Percentiles rank a stretch among this genome's conserved stretches.
Conservation (phyloP, 768 basidiomycete species). For the Paxillus rubicundulus region DNA sequence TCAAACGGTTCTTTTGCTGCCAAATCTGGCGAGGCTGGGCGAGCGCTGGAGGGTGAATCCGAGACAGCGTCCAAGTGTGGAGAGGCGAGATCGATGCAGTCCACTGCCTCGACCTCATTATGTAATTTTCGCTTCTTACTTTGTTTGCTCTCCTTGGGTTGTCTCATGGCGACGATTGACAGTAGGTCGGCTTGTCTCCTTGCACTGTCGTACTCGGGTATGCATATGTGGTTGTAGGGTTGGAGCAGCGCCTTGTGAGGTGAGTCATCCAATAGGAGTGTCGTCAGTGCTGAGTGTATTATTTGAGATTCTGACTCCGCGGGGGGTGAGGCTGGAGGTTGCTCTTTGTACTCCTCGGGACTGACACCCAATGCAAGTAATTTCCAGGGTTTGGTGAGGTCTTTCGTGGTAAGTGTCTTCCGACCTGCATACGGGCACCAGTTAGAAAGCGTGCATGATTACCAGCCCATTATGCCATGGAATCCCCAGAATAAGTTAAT, state of each 20-base stretch:
- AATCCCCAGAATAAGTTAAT: slow-evolving; percentile 12
- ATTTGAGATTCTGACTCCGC: background rate
- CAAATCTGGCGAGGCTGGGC: background rate
- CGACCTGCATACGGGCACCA: slow-evolving; percentile 6
- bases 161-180: slow-evolving; percentile 18
- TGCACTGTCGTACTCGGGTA: slow-evolving; percentile 59
- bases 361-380: slow-evolving; percentile 24
- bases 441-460: slow-evolving; percentile 1
- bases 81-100: slow-evolving; percentile 1
- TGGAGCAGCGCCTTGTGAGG: slow-evolving; percentile 59
- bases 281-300: slow-evolving; percentile 44
- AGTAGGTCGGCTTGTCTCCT: slow-evolving; percentile 41
- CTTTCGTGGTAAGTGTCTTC: slow-evolving; percentile 59
- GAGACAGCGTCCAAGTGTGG: slow-evolving; percentile 2
- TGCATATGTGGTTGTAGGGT: slow-evolving; percentile 79
- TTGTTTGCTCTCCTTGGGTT: slow-evolving; percentile 10
- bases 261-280: slow-evolving; percentile 53
- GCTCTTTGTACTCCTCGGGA: slow-evolving; percentile 1
- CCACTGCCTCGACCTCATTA: background rate
- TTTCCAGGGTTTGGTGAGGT: slow-evolving; percentile 70
- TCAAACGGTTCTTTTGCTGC: slow-evolving; percentile 38
- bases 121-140: slow-evolving; percentile 5
- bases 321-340: background rate
- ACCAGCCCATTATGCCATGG: slow-evolving; percentile 1
- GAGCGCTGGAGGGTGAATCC: background rate